Percentiles rank a stretch among this genome's conserved stretches.
Evolutionary conservation across 1,284 basidiomycete genomes (phyloP).

Genomic region (Puccinia triticina): DNA sequence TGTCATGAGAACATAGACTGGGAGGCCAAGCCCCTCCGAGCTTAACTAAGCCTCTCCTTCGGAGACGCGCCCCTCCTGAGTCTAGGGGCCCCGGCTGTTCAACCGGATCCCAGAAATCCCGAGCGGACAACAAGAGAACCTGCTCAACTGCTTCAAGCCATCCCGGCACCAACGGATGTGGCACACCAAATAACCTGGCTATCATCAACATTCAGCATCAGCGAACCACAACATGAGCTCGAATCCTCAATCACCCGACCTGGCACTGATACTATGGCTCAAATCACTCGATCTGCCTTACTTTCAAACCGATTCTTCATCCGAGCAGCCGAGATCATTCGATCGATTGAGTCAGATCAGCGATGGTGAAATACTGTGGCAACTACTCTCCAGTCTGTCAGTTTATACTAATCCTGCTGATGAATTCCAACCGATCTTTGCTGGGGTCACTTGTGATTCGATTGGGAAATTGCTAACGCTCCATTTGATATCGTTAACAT

Average conservation of each 20-base stretch:
- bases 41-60: no score
- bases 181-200: not conserved
- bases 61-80: no score
- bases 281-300: conserved; percentile 43
- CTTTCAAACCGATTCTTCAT: conserved; percentile 5
- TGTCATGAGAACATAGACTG: no score
- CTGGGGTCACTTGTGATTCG: not conserved
- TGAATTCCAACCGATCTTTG: not conserved
- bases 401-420: not conserved
- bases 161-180: no score
- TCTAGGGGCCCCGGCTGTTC: no score
- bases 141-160: no score
- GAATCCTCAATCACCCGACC: not conserved
- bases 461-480: not conserved
- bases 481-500: not conserved
- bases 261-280: conserved; percentile 34
- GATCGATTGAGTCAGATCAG: conserved; percentile 32
- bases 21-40: no score
- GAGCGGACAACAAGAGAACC: no score
- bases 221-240: conserved; percentile 8
- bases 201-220: not conserved
- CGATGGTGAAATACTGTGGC: conserved; percentile 46
- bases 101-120: no score
- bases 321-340: not conserved
- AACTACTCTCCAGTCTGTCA: conserved; percentile 38